Evolutionary conservation across 2,329 filamentous ascomycete genomes (phyloP).

Genomic region (Bipolaris bicolor): DNA sequence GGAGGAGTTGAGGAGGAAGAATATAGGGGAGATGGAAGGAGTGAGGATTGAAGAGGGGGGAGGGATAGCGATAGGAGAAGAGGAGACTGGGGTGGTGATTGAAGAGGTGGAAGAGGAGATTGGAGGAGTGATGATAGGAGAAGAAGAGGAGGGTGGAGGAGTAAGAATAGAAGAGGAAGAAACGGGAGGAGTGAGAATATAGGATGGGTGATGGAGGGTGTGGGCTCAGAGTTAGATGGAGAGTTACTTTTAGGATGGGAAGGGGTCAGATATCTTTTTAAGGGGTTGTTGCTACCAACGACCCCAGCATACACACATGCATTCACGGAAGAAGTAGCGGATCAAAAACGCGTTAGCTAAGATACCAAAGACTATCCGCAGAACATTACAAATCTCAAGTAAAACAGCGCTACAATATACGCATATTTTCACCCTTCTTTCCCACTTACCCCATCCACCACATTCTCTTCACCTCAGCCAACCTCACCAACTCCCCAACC

Average conservation of each 20-base stretch:
- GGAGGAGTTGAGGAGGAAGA: background rate
- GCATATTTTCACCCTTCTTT: background rate
- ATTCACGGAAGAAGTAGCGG: background rate
- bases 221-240: no score
- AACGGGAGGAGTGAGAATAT: background rate
- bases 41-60: background rate
- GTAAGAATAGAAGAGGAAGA: background rate
- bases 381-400: background rate
- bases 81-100: background rate
- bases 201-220: background rate
- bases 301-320: background rate
- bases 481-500: conserved; percentile 38
- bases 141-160: background rate
- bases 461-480: background rate
- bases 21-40: background rate
- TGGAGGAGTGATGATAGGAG: no score
- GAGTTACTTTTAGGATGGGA: background rate
- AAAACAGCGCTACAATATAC: background rate
- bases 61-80: background rate
- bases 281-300: background rate
- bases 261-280: no score
- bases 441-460: no score
- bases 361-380: background rate
- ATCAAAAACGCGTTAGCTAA: background rate
- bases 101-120: no score